Evolutionary conservation across 768 basidiomycete genomes (phyloP), one percentile per base, ranked within the genome.

Genomic region (Trametes maxima): DNA sequence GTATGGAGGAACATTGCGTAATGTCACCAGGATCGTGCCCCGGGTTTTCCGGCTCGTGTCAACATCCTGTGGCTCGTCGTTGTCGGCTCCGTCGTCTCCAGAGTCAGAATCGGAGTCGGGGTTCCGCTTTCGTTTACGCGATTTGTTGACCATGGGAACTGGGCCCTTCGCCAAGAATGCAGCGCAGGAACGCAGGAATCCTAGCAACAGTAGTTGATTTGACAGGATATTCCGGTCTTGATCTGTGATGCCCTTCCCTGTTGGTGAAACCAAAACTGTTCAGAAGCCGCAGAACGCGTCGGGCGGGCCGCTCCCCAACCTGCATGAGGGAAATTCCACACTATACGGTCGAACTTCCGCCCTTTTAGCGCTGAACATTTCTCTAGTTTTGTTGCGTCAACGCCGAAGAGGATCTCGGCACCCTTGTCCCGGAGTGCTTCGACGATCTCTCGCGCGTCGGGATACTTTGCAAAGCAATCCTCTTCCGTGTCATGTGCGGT

Each of bases 321-420:
- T 68, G 90, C 90, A 77, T 98, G 96, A 60, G 96, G 96, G 71
- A 98, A 98, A 72, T 98, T 97, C 88, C 94, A 98, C 7, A 92
- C 85, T 58, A 98, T 82, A 62, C 83, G 84, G 74, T 94, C 89
- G 83, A 89, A 90, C 56, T 75, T 82, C 63, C 78, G 76, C 42
- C 83, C 84, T 63, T 85, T 90, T 47, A 95, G 73, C 6, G 73
- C 70, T 6, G 80, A 59, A 40, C 77, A 73, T 62, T 81, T 89
- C 55, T 88, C 88, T 36, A 98, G 74, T 57, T 78, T 82, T 7
- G 88, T 89, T n/a, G 88, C 96, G 71, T 98, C 96, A 19, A 97
- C 81, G 7, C 80, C 81, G 71, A 97, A 98, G 13, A 92, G 69
- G 10, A 97, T 85, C 48, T 82, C 76, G 2, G 82, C 88, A 0